Conservation (phyloP, 106 monocot genomes). For the Dioscorea dumetorum region DNA sequence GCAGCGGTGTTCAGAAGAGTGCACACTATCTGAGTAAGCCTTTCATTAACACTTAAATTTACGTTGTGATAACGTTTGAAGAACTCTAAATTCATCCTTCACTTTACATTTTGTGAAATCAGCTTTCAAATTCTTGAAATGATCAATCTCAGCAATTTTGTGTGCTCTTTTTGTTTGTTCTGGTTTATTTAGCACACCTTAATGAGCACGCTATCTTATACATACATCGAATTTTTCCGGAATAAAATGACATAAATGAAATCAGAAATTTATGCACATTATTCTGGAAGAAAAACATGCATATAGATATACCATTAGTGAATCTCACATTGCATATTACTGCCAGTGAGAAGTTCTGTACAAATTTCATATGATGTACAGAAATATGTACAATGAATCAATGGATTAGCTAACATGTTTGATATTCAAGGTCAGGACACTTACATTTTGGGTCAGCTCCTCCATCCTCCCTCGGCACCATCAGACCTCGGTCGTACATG, state of each 20-base stretch:
- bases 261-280: not conserved
- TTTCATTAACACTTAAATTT: too few species aligned
- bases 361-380: not conserved
- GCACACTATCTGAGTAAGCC: too few species aligned
- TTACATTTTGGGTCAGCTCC: slow-evolving; percentile 10
- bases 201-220: too few species aligned
- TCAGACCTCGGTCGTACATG: slow-evolving; percentile 67
- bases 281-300: not conserved
- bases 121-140: too few species aligned
- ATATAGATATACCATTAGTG: not conserved
- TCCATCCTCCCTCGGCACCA: slow-evolving; percentile 26
- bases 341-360: not conserved
- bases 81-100: too few species aligned
- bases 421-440: not conserved
- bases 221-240: not conserved
- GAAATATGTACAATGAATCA: not conserved
- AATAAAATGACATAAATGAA: not conserved
- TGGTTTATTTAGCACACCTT: too few species aligned
- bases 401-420: not conserved
- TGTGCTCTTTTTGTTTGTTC: too few species aligned
- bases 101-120: too few species aligned
- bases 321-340: not conserved
- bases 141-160: too few species aligned
- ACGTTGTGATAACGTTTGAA: too few species aligned
- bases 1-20: too few species aligned